phyloP scores from a whole-genome alignment of 179 eudicot genomes.

The Spinacia oleracea region DNA sequence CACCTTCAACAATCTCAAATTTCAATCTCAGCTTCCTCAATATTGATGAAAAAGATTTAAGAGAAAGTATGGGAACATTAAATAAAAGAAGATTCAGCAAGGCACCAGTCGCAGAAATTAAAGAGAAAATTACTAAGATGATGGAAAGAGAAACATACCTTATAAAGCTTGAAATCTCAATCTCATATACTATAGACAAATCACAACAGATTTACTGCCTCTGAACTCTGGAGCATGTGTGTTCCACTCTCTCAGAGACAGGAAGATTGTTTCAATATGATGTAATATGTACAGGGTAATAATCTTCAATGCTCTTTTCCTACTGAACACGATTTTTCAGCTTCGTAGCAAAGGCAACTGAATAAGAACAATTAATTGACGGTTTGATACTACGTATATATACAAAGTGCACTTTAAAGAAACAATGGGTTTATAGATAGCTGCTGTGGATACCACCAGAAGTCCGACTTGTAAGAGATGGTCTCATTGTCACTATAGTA shows the following conservation, averaged over 20 bases:
- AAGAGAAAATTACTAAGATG: neutral
- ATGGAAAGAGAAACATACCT: constrained; percentile 17
- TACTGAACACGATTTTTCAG: constrained; percentile 12
- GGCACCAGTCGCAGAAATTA: neutral
- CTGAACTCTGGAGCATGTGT: neutral
- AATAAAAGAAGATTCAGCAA: neutral
- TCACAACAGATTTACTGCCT: constrained; percentile 8
- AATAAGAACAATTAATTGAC: constrained; percentile 18
- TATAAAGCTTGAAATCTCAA: constrained; percentile 14
- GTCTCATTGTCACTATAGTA: constrained; percentile 85
- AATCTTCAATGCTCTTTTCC: constrained; percentile 16
- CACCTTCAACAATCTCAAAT: too few species aligned
- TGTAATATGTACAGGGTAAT: constrained; percentile 24
- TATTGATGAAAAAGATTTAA: neutral
- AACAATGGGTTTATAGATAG: constrained; percentile 33
- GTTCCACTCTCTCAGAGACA: neutral
- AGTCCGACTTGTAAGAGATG: constrained; percentile 76
- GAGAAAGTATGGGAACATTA: neutral
- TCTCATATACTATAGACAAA: neutral
- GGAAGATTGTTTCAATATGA: neutral
- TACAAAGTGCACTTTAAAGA: constrained; percentile 16
- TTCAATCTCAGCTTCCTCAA: neutral
- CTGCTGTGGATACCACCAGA: constrained; percentile 35
- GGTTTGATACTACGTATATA: constrained; percentile 10
- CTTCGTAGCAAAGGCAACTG: constrained; percentile 12